Base-by-base conservation (phyloP, 2,329 filamentous ascomycete genomes). In the Fusarium euwallaceae region DNA sequence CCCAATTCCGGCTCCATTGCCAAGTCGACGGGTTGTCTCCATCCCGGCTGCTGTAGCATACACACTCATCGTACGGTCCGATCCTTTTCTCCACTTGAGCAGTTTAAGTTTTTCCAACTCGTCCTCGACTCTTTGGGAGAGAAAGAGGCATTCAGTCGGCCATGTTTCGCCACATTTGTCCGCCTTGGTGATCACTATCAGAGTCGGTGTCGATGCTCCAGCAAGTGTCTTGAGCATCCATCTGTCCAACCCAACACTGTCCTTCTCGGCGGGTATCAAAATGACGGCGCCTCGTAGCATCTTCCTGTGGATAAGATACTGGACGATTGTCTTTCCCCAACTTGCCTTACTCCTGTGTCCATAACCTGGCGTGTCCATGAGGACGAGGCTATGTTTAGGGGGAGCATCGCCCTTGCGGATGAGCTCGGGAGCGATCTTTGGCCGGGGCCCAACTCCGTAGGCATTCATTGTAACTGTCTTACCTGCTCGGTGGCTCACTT, bases 181-280 rank as follows among this genome's bases (percentile, higher is more conserved):
- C 16, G 86, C 87, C 80, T 90, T 90, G 12, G 89, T 91, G 59
- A 91, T 78, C 6, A 90, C 84, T 1, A 90, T 84, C 8, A 85
- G 77, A 1, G 87, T 88, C 61, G 82, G 82, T 34, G 87, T 83
- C 11, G 84, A 83, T 4, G 84, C 82, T 59, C 84, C 80, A 60
- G 86, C 82, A 72, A 91, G 81, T 53, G 88, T 80, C 66, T 82
- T 79, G 37, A 91, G 78, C 70, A 88, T 83, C 80, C 85, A 83
- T 14, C 79, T 78, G 75, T 91, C 89, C 58, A 83, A 84, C 24
- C 82, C 79, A 71, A 88, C 87, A 2, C 89, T 80, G 16, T 85
- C 86, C 55, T 89, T 88, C 66, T 89, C 85, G 4, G 86, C 86
- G 34, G 89, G 87, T 17, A 91, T 81, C 41, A 91, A 80, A 56